Conservation (phyloP, 768 basidiomycete genomes). For the Fomitopsis serialis region DNA sequence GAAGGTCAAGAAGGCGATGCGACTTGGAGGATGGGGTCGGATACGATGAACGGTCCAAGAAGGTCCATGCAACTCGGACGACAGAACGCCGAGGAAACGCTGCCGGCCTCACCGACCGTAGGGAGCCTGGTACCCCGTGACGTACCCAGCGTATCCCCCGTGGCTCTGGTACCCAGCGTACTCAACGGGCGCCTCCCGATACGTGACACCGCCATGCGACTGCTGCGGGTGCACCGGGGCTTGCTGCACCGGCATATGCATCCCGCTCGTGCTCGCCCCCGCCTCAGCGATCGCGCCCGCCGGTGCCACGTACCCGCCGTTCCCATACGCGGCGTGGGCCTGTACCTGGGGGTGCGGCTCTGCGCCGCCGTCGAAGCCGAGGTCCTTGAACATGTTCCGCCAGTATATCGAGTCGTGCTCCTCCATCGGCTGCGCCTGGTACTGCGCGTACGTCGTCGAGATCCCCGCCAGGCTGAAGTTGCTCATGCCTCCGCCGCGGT, state of each 20-base stretch:
- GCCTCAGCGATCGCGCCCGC: neutral
- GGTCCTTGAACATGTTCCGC: conserved; percentile 69
- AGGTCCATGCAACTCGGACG: too few species aligned
- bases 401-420: conserved; percentile 69
- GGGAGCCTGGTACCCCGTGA: neutral
- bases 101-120: neutral
- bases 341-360: conserved; percentile 16
- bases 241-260: neutral
- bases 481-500: neutral
- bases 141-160: neutral
- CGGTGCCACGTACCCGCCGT: neutral
- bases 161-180: neutral
- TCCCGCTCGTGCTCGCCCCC: neutral
- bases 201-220: neutral
- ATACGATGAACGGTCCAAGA: too few species aligned
- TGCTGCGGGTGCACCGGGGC: neutral
- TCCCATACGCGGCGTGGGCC: conserved; percentile 1
- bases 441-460: neutral
- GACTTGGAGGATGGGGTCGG: too few species aligned
- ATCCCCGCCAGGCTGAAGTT: neutral
- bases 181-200: neutral
- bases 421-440: conserved; percentile 10
- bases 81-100: too few species aligned
- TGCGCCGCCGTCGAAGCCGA: conserved; percentile 51
- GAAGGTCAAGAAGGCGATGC: too few species aligned